phyloP scores from a whole-genome alignment of 169 alveolate species.

The Babesia gibsoni region DNA sequence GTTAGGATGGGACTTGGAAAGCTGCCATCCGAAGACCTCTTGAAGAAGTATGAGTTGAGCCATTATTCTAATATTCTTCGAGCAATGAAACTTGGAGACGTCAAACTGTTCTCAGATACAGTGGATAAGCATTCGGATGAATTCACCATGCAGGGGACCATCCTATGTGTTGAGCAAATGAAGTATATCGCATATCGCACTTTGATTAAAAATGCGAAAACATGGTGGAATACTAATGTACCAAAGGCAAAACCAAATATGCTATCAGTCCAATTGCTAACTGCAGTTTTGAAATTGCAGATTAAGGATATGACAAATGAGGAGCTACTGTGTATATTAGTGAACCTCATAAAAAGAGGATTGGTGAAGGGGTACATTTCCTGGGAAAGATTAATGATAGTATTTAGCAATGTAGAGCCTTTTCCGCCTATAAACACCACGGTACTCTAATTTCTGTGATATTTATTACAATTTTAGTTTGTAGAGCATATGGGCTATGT shows the following conservation, averaged over 20 bases:
- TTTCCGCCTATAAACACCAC: slow-evolving; percentile 69
- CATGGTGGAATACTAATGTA: slow-evolving; percentile 69
- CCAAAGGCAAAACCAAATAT: slow-evolving; percentile 65
- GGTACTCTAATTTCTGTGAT: not conserved
- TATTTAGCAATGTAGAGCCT: slow-evolving; percentile 78
- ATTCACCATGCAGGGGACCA: slow-evolving; percentile 77
- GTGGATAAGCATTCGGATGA: slow-evolving; percentile 48
- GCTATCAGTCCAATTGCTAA: slow-evolving; percentile 68
- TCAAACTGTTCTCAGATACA: slow-evolving; percentile 63
- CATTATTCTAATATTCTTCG: slow-evolving; percentile 73
- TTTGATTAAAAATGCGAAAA: slow-evolving; percentile 72
- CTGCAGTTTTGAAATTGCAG: slow-evolving; percentile 65
- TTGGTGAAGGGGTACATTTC: slow-evolving; percentile 82
- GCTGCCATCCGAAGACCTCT: slow-evolving; percentile 69
- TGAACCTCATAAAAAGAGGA: slow-evolving; percentile 77
- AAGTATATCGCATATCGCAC: slow-evolving; percentile 78
- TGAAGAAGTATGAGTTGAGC: slow-evolving; percentile 69
- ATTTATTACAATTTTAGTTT: not conserved
- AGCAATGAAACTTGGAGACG: slow-evolving; percentile 73
- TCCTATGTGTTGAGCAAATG: slow-evolving; percentile 78
- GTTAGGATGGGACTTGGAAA: slow-evolving; percentile 80
- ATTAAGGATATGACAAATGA: slow-evolving; percentile 55
- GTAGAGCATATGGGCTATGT: too few species aligned
- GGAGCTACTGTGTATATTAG: slow-evolving; percentile 83
- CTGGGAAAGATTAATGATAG: slow-evolving; percentile 80